These are phyloP conservation scores for Aureobasidium sp. DNA, from an alignment of 2,329 filamentous ascomycete genomes.

Conservation along the genomic window DNA sequence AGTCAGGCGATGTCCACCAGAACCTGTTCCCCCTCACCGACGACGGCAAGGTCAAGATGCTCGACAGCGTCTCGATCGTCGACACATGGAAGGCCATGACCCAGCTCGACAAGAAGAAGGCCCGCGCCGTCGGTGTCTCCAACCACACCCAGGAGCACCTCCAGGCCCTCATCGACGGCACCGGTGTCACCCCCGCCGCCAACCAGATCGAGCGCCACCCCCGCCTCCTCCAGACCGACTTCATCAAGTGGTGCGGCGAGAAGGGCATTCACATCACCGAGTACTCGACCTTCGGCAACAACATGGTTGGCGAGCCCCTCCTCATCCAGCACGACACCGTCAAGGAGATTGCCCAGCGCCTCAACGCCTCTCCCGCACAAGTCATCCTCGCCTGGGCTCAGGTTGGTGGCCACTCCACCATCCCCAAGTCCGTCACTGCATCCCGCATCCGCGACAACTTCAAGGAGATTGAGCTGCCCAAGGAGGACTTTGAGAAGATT, in stretches of 20 bases:
- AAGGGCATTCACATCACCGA: constrained; percentile 68
- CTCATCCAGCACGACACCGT: constrained; percentile 59
- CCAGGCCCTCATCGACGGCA: constrained; percentile 59
- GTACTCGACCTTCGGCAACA: constrained; percentile 67
- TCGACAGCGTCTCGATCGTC: constrained; percentile 66
- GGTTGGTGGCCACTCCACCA: constrained; percentile 70
- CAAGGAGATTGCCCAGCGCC: constrained; percentile 42
- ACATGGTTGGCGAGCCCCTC: constrained; percentile 32
- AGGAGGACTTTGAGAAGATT: constrained; percentile 63
- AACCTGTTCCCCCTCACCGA: constrained; percentile 53
- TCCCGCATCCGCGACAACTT: constrained; percentile 68
- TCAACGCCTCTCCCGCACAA: constrained; percentile 64
- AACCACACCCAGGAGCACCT: constrained; percentile 78
- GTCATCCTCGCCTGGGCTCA: constrained; percentile 72
- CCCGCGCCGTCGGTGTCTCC: constrained; percentile 55
- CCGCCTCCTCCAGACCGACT: constrained; percentile 42
- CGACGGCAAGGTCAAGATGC: constrained; percentile 54
- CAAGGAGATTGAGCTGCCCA: constrained; percentile 57
- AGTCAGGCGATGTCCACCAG: constrained; percentile 8
- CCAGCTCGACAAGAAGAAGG: constrained; percentile 15
- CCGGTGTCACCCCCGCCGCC: constrained; percentile 57
- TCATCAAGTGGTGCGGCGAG: constrained; percentile 58
- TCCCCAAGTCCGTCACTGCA: constrained; percentile 73
- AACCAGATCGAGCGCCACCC: constrained; percentile 81
- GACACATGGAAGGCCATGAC: constrained; percentile 70